Evolutionary conservation across 2,329 filamentous ascomycete genomes (phyloP), one percentile per base, ranked within the genome.

Genomic region (Ophiostoma populinum): DNA sequence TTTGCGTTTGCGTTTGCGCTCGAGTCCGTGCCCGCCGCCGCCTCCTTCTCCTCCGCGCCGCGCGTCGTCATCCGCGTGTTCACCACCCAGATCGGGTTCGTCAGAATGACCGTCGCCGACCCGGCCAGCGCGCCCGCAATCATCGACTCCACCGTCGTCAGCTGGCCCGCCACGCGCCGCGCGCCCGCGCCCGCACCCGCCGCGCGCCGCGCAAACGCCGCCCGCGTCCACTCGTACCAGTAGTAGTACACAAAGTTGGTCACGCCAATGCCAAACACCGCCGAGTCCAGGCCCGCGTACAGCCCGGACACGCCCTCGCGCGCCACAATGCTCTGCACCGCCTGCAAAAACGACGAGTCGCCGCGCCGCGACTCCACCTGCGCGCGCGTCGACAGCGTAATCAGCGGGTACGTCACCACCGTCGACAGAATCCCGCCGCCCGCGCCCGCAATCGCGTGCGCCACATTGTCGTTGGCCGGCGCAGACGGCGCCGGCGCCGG

Each of bases 161-260:
- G 76, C 54, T 85, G 86, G 58, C 73, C 78, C 42, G 70, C 75
- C 38, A 75, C 69, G 43, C 82, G 75, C 22, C 34, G 38, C 27
- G 48, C 22, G 6, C 12, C 13, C 13, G 72, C 75, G 39, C 67
- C 55, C 29, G 85, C 83, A 8, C 24, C 24, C 3, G 6, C 13
- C 30, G 85, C 83, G 8, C 83, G 80, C 44, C 67, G 65, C 54
- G 82, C 83, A 61, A 95, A 94, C 53, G 79, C 79, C 34, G 78
- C 68, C 40, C 86, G 76, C 43, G 85, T 90, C 81, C 83, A 98
- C 62, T 98, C 90, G 59, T 95, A 98, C 87, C 82, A 98, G 67
- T 95, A 98, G 63, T 98, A 98, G 67, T 98, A 98, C 32, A 98
- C 87, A 54, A 98, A 98, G 65, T 98, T 98, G 49, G 90, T 98